Percentiles rank a stretch among this genome's conserved stretches.
These are phyloP conservation scores for Penicillium sp. DNA, from an alignment of 2,329 filamentous ascomycete genomes.

Conservation along the genomic window DNA sequence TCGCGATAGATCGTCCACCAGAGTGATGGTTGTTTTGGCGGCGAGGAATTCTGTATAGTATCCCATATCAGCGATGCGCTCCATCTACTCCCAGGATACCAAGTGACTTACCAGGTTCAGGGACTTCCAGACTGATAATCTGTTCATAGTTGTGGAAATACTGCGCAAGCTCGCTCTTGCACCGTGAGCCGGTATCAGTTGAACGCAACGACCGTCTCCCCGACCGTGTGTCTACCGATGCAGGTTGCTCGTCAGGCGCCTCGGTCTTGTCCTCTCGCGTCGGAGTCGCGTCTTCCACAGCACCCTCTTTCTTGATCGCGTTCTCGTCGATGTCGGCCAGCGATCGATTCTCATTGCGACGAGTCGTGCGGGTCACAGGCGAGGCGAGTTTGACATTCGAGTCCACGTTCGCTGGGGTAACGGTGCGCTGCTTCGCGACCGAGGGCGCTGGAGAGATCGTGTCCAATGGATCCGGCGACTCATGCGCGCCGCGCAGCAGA, in stretches of 20 bases:
- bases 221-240: conserved; percentile 4
- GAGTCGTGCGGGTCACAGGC: conserved; percentile 20
- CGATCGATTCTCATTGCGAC: conserved; percentile 8
- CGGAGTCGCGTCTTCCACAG: neutral
- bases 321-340: neutral
- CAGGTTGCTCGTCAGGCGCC: conserved; percentile 9
- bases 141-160: conserved; percentile 97
- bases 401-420: conserved; percentile 5
- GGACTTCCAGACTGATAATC: conserved; percentile 80
- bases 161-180: conserved; percentile 85
- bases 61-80: neutral
- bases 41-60: conserved; percentile 64
- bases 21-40: conserved; percentile 68
- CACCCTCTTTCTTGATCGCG: neutral
- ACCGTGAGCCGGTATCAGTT: conserved; percentile 74
- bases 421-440: conserved; percentile 8
- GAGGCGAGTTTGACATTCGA: conserved; percentile 14
- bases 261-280: conserved; percentile 11
- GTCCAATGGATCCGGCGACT: conserved; percentile 30
- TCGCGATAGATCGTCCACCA: conserved; percentile 60
- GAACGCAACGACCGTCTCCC: conserved; percentile 79
- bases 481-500: conserved; percentile 13
- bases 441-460: conserved; percentile 22
- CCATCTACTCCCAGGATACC: neutral
- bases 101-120: conserved; percentile 64